Evolutionary conservation across 2,329 filamentous ascomycete genomes (phyloP).

Genomic region (Penicillium concentricum): DNA sequence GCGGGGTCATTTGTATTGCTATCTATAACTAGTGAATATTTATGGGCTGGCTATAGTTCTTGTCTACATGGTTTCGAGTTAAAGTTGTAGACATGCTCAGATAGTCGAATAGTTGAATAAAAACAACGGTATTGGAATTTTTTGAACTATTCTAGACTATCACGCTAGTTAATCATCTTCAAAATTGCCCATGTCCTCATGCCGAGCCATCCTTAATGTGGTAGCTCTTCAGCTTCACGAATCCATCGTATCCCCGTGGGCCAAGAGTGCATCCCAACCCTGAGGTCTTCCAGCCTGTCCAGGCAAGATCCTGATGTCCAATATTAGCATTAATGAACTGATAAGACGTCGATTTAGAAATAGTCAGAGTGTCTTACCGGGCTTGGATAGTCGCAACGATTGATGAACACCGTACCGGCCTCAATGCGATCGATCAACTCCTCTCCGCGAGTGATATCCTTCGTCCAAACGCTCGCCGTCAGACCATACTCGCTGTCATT

Average conservation of each 20-base stretch:
- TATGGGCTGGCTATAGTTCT: not conserved
- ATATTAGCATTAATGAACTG: not conserved
- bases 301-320: constrained; percentile 69
- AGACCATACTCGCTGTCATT: constrained; percentile 90
- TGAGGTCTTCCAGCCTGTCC: constrained; percentile 94
- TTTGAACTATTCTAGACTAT: not conserved
- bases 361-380: constrained; percentile 60
- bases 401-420: constrained; percentile 90
- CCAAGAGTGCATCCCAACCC: constrained; percentile 84
- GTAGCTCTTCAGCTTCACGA: constrained; percentile 90
- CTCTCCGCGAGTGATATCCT: constrained; percentile 71
- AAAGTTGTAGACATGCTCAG: not conserved
- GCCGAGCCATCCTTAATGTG: constrained; percentile 59
- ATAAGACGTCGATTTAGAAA: not conserved
- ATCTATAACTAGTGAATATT: no score
- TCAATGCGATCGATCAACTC: constrained; percentile 76
- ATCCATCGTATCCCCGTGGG: constrained; percentile 84
- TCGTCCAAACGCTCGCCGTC: constrained; percentile 92
- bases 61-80: not conserved
- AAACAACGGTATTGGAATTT: not conserved
- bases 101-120: not conserved
- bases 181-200: not conserved
- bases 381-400: constrained; percentile 84
- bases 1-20: not conserved
- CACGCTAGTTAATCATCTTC: not conserved